Base-by-base conservation (phyloP, 257 asterid species). In the Nicotiana tomentosiformis region DNA sequence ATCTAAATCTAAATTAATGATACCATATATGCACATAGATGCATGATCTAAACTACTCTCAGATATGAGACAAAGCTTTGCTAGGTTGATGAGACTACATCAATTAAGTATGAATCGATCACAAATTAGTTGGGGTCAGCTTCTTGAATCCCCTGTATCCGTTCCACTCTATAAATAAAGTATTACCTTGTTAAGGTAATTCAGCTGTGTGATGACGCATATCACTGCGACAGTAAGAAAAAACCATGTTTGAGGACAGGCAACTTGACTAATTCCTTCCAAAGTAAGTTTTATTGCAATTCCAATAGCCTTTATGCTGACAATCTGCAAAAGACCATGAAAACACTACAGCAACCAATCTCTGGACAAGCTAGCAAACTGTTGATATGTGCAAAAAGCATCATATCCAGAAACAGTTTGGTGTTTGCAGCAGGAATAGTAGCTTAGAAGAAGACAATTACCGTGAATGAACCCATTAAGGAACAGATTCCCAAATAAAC, bases 401-500 rank as follows among this genome's bases (percentile, higher is more conserved):
- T 33, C 62, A 15, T 29, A 51, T 20, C 30, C 61, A 68, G 16
- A 15, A 33, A 53, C 23, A 51, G 84, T 66, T 66, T 81, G n/a
- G 32, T 6, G 26, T 53, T 56, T 29, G 65, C 20, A 53, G 35
- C 51, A 83, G 39, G 76, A 77, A 80, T 53, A 7, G 55, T 20
- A 53, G 66, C 69, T 49, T 53, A 33, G 51, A 62, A 20, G 46
- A 60, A 76, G 77, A 79, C 55, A 69, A 76, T 43, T 88, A 92
- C 96, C 93, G 96, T 92, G 62, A 92, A 89, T 4, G 96, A 93
- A 4, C 96, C 96, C 90, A 89, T 84, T 80, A 92, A 78, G 62
- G 96, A 90, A 66, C 96, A 92, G 84, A 92, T 91, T 58, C 94
- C 96, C 87, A 92, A 62, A 89, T 92, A 92, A 74, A 92, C 86